phyloP scores from a whole-genome alignment of 1,139 yeast species.

The Magnusiomyces sp. region DNA sequence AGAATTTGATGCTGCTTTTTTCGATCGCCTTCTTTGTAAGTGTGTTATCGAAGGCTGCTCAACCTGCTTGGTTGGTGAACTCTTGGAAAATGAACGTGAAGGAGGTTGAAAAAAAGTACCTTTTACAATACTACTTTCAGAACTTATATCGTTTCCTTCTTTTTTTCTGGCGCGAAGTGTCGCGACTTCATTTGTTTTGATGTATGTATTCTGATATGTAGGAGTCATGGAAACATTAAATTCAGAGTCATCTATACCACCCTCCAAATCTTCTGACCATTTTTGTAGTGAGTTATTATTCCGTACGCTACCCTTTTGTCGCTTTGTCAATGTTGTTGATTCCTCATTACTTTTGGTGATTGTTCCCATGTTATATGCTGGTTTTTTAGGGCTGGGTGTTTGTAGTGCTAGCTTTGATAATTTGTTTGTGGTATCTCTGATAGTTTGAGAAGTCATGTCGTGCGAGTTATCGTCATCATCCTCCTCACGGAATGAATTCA shows the following conservation, averaged over 20 bases:
- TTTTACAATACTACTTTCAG: conserved; percentile 9
- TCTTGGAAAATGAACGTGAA: neutral
- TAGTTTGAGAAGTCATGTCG: neutral
- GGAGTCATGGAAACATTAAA: neutral
- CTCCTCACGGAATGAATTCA: conserved; percentile 10
- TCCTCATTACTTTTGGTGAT: neutral
- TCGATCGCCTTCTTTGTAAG: conserved; percentile 1
- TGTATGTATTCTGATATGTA: neutral
- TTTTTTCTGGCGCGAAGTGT: conserved; percentile 5
- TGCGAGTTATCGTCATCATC: conserved; percentile 8
- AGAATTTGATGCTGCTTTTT: neutral
- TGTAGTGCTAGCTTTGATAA: neutral
- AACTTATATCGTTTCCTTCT: neutral
- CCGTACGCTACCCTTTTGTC: conserved; percentile 1
- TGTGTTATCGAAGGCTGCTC: neutral
- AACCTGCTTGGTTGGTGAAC: neutral
- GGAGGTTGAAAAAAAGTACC: conserved; percentile 15
- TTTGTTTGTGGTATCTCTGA: conserved; percentile 1
- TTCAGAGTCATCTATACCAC: neutral
- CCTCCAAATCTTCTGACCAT: neutral
- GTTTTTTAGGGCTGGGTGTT: neutral
- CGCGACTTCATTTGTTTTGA: neutral
- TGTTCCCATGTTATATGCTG: neutral
- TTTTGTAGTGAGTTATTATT: neutral
- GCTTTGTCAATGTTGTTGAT: neutral